Evolutionary conservation across 768 basidiomycete species (phyloP), one percentile per base, ranked within the genome.

Genomic region (Neoboletus brunneissimus): DNA sequence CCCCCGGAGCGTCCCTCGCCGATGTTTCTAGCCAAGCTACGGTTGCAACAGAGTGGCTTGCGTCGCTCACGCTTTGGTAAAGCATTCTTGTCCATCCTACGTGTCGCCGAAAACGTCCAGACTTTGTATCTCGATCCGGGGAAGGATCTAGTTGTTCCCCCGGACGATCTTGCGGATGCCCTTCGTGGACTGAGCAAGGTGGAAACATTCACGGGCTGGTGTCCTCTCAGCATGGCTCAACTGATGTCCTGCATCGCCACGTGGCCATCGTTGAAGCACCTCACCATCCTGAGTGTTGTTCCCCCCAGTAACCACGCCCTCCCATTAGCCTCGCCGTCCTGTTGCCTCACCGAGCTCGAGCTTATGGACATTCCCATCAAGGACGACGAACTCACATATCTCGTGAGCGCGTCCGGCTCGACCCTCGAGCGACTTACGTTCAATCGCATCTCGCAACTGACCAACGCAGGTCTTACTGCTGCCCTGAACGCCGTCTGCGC

Each of bases 301-400:
- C 34, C 51, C 29, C n/a, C 50, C 23, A 22, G n/a, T 3, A 20
- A 13, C 8, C 43, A 20, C 13, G 2, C 31, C 25, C 15, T 46
- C 23, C 43, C 35, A 29, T 37, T 35, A 9, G 34, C 16, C 11
- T 8, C 40, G 4, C 48, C 23, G 1, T 11, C 59, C 22, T 56
- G 55, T 29, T 23, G 37, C 27, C 51, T 58, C 29, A 52, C 56
- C 2, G n/a, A 40, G 25, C 20, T 62, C 32, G 20, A 9, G 7
- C 5, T 27, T n/a, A 0, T 2, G 2, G 3, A 45, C 27, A 16
- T 45, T 22, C 27, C 41, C 1, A 25, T 62, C 42, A 23, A n/a
- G 31, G 56, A 62, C 38, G 60, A 62, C 13, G 61, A 62, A 22
- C 47, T 62, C n/a, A 7, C 27, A 11, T 51, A 31, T 23, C 23